Evolutionary conservation across 2,329 filamentous ascomycete species (phyloP), one percentile per base, ranked within the genome.

Genomic region (Domatiomyces catenatus): DNA sequence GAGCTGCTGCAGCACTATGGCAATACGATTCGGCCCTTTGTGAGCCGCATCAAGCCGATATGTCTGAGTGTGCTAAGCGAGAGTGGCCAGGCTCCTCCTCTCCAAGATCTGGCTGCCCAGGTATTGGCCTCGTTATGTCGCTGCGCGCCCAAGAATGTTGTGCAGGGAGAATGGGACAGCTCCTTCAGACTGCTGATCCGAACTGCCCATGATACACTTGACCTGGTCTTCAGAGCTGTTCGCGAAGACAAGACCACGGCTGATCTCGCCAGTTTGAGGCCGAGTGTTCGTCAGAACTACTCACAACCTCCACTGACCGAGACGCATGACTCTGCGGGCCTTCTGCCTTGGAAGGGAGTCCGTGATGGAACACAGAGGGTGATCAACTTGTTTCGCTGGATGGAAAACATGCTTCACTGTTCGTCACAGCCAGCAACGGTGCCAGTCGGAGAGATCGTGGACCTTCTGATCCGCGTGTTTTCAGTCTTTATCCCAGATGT

Each of bases 201-300:
- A 39, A 75, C 78, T 39, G 74, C 81, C 15, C 88, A 95, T 60
- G 66, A 69, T 20, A 84, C 85, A 1, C 79, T 84, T 43, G 83
- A 94, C 60, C 77, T 81, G 56, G 74, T 93, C 0, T 84, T 94
- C 61, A 80, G 89, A 47, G 80, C 82, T 8, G 75, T 94, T 0
- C 68, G 84, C 8, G 89, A 95, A 63, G 83, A 86, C 42, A 92
- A 87, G 84, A 80, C 89, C 59, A 79, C 86, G 0, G 73, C 74
- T 2, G 71, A 75, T 28, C 75, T 65, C n/a, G 58, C 50, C 52
- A 63, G 58, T 53, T 61, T 55, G 47, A 63, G 58, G 55, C 56
- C 49, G 48, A 63, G 56, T 53, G 67, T 56, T 56, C 54, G 69
- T 59, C 62, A 62, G 43, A 56, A 65, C 50, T 67, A 67, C 50